A percentile compares a stretch with the other conserved stretches of the same genome.
Conservation (phyloP, 2,329 filamentous ascomycete genomes). For the Bertia moriformis region DNA sequence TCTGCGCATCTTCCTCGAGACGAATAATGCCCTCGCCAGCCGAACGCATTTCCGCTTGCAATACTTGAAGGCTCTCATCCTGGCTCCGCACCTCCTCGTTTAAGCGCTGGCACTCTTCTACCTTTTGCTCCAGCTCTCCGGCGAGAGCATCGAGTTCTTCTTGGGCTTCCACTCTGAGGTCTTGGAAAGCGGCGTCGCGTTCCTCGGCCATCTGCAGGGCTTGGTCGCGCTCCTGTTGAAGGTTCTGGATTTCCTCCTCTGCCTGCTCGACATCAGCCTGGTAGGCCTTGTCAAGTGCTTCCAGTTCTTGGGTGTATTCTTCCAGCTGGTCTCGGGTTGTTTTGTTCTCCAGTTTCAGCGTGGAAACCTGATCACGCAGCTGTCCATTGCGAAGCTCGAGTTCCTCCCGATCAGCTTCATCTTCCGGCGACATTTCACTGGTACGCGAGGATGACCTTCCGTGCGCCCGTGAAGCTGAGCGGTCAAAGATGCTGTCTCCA, state of each 20-base stretch:
- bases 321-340: constrained; percentile 74
- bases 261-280: constrained; percentile 71
- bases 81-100: constrained; percentile 60
- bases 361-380: constrained; percentile 72
- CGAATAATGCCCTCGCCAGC: constrained; percentile 76
- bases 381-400: constrained; percentile 72
- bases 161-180: constrained; percentile 46
- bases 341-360: constrained; percentile 77
- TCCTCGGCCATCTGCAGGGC: constrained; percentile 52
- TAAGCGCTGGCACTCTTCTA: constrained; percentile 55
- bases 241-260: constrained; percentile 62
- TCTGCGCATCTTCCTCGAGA: constrained; percentile 77
- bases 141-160: constrained; percentile 54
- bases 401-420: constrained; percentile 65
- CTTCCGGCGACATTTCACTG: constrained; percentile 45
- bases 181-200: constrained; percentile 45
- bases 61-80: constrained; percentile 75
- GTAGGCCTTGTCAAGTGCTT: constrained; percentile 50
- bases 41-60: constrained; percentile 85
- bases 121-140: constrained; percentile 58
- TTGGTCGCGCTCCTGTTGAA: constrained; percentile 78
- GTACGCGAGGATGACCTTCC: constrained; percentile 43
- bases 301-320: constrained; percentile 65
- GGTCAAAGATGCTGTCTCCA: constrained; percentile 80
- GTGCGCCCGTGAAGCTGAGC: constrained; percentile 71